Evolutionary conservation across 768 basidiomycete species (phyloP).

Genomic region (Pisolithus tinctorius): DNA sequence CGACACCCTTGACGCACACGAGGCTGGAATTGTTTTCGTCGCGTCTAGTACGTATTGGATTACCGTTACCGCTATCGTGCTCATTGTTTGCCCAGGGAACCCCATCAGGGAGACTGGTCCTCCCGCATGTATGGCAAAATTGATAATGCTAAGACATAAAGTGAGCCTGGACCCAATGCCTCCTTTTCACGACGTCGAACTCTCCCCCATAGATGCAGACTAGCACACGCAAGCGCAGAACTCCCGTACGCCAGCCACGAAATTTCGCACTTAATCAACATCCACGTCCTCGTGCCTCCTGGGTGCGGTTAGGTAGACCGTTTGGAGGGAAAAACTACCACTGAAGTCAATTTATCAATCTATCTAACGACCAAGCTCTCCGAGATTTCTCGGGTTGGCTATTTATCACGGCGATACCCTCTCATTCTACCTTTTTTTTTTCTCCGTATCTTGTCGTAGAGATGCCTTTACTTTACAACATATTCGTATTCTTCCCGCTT

Average conservation of each 20-base stretch:
- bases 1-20: constrained; percentile 61
- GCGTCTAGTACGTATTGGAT: constrained; percentile 56
- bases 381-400: constrained; percentile 18
- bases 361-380: constrained; percentile 11
- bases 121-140: constrained; percentile 82
- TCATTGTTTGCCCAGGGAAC: constrained; percentile 44
- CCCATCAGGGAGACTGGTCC: constrained; percentile 75
- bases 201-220: constrained; percentile 50
- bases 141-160: constrained; percentile 80
- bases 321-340: constrained; percentile 55
- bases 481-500: constrained; percentile 7
- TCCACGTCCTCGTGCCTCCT: constrained; percentile 42
- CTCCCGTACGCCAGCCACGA: constrained; percentile 52
- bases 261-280: constrained; percentile 38
- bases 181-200: not conserved
- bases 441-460: constrained; percentile 6
- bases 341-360: constrained; percentile 25
- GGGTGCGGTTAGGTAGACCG: constrained; percentile 61
- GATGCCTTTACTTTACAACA: constrained; percentile 7
- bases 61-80: constrained; percentile 4
- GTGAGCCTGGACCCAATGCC: constrained; percentile 29
- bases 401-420: constrained; percentile 27
- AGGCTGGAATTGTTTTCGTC: constrained; percentile 58
- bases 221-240: constrained; percentile 57
- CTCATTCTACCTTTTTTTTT: constrained; percentile 3